Conservation (phyloP, 2,329 filamentous ascomycete genomes). For the Diaporthe citriasiana region DNA sequence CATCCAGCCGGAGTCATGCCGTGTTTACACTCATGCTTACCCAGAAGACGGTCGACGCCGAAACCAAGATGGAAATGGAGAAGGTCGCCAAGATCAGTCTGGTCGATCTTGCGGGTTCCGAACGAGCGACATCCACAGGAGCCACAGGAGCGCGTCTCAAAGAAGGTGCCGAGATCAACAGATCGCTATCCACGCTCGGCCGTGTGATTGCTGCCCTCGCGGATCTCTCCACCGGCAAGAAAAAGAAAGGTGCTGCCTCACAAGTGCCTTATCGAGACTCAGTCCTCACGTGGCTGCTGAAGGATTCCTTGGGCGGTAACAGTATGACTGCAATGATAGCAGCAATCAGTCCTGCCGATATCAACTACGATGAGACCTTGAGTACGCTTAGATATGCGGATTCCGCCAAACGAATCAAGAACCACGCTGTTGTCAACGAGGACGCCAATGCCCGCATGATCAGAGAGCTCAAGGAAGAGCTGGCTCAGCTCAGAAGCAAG, state of each 20-base stretch:
- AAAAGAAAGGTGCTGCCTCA: slow-evolving; percentile 79
- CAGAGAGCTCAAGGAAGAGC: slow-evolving; percentile 94
- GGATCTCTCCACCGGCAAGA: slow-evolving; percentile 88
- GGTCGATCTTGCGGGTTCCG: slow-evolving; percentile 97
- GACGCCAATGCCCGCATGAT: slow-evolving; percentile 99
- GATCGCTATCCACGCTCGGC: slow-evolving; percentile 94
- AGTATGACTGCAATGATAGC: slow-evolving; percentile 99
- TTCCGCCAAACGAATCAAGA: slow-evolving; percentile 99
- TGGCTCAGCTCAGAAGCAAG: slow-evolving; percentile 88
- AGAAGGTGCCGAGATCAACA: slow-evolving; percentile 98
- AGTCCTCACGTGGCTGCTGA: slow-evolving; percentile 94
- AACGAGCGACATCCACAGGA: slow-evolving; percentile 96
- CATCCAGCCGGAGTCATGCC: slow-evolving; percentile 96
- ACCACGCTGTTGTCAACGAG: slow-evolving; percentile 98
- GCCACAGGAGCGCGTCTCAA: slow-evolving; percentile 95
- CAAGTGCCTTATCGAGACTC: slow-evolving; percentile 98
- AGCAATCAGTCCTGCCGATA: slow-evolving; percentile 96
- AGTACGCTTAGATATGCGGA: slow-evolving; percentile 97
- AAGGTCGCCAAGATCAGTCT: slow-evolving; percentile 98
- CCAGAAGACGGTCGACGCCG: slow-evolving; percentile 90
- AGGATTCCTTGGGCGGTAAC: slow-evolving; percentile 97
- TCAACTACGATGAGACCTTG: slow-evolving; percentile 98
- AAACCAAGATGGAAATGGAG: slow-evolving; percentile 97
- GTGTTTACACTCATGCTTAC: slow-evolving; percentile 97
- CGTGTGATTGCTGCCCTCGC: slow-evolving; percentile 97